Percentiles rank a stretch among this genome's conserved stretches.
Evolutionary conservation across 495 filamentous ascomycete species (phyloP).

Genomic region (Hypoxylon intermedium): DNA sequence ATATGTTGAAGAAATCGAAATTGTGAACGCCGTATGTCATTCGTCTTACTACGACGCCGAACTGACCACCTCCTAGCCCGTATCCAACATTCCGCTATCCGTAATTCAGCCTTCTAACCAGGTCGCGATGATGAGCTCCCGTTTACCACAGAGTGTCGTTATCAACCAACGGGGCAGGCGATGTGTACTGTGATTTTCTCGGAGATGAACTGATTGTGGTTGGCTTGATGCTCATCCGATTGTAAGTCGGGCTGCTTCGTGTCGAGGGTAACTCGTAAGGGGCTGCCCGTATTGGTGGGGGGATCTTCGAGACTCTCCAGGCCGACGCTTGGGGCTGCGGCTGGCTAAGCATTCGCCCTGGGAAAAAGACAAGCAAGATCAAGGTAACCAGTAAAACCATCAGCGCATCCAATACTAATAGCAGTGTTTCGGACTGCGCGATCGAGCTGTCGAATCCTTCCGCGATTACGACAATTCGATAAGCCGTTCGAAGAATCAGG

Average conservation of each 20-base stretch:
- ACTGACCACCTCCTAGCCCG: too few species aligned
- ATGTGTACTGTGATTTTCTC: constrained; percentile 5
- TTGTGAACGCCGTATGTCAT: too few species aligned
- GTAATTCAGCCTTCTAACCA: background rate
- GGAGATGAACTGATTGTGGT: constrained; percentile 7
- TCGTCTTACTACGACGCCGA: too few species aligned
- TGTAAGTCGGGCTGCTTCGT: constrained; percentile 12
- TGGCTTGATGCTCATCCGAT: constrained; percentile 12
- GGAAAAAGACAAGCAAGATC: constrained; percentile 41
- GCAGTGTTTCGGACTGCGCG: constrained; percentile 35
- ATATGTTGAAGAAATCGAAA: background rate
- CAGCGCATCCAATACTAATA: constrained; percentile 49
- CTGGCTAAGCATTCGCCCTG: constrained; percentile 25
- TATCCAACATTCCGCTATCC: too few species aligned
- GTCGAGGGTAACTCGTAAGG: constrained; percentile 24
- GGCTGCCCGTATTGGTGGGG: constrained; percentile 13
- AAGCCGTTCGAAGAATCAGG: constrained; percentile 45
- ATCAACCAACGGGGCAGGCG: constrained; percentile 29
- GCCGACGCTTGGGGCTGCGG: constrained; percentile 5
- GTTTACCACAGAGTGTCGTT: constrained; percentile 38
- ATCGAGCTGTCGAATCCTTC: constrained; percentile 33
- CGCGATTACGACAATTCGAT: constrained; percentile 38
- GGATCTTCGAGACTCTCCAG: constrained; percentile 11
- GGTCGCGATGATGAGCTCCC: background rate
- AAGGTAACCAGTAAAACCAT: constrained; percentile 45